These are phyloP conservation scores for Talaromyces verruculosus DNA, from an alignment of 2,329 filamentous ascomycete genomes.

Conservation along the genomic window DNA sequence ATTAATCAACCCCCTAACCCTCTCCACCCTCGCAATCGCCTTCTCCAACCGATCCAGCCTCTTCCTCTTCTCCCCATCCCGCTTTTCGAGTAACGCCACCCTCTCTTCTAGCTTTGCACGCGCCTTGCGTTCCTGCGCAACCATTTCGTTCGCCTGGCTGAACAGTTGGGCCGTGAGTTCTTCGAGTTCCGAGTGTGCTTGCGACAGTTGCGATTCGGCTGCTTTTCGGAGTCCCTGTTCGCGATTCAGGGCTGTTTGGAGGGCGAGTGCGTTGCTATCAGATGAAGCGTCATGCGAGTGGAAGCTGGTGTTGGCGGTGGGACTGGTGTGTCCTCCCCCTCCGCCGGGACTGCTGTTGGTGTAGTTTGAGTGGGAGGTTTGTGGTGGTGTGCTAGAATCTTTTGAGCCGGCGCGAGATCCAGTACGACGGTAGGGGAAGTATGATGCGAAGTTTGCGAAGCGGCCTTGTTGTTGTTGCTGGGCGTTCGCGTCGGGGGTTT, in stretches of 20 bases:
- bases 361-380: constrained; percentile 31
- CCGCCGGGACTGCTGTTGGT: constrained; percentile 29
- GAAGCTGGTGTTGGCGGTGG: constrained; percentile 1
- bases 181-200: constrained; percentile 59
- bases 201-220: constrained; percentile 57
- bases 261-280: constrained; percentile 38
- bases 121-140: constrained; percentile 60
- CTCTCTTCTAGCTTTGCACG: constrained; percentile 53
- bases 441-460: constrained; percentile 40
- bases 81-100: constrained; percentile 47
- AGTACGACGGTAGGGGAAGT: constrained; percentile 42
- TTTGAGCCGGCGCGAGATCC: constrained; percentile 22
- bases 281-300: constrained; percentile 2
- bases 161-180: constrained; percentile 62
- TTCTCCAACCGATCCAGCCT: constrained; percentile 57
- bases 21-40: constrained; percentile 57
- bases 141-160: constrained; percentile 66
- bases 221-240: constrained; percentile 57
- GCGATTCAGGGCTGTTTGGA: constrained; percentile 55
- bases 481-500: constrained; percentile 32
- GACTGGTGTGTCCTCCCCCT: constrained; percentile 1
- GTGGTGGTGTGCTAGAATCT: constrained; percentile 23
- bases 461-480: constrained; percentile 32
- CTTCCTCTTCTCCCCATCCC: constrained; percentile 53
- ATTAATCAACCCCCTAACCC: constrained; percentile 56